Conservation (phyloP, 2,329 filamentous ascomycete genomes). For the Teratosphaeria gauchensis region DNA sequence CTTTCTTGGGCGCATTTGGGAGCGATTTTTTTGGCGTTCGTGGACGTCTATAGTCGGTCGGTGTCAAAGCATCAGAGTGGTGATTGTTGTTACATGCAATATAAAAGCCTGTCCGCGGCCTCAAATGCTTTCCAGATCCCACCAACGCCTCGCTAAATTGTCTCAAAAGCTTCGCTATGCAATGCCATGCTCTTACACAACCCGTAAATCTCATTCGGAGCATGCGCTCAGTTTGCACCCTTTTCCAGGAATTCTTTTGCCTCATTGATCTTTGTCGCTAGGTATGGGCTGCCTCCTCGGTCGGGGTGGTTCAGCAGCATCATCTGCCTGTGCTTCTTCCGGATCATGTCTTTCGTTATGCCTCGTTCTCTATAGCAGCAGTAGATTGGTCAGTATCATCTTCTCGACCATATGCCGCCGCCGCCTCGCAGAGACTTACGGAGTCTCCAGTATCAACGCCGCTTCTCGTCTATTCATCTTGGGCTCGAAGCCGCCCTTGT, state of each 20-base stretch:
- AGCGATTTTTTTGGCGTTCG: neutral
- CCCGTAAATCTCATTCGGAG: neutral
- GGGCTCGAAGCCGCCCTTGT: conserved; percentile 96
- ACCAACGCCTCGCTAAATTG: conserved; percentile 10
- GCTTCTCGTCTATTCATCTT: conserved; percentile 92
- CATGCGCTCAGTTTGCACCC: conserved; percentile 10
- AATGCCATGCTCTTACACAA: neutral
- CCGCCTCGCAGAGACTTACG: conserved; percentile 47
- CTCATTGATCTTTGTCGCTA: conserved; percentile 97
- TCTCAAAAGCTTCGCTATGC: neutral
- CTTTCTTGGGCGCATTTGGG: neutral
- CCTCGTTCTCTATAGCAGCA: conserved; percentile 61
- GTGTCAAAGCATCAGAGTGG: neutral
- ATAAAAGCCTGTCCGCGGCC: neutral
- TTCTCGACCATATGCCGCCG: neutral
- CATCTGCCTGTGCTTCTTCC: conserved; percentile 87
- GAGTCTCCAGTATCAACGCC: conserved; percentile 78
- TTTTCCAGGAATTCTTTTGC: conserved; percentile 96
- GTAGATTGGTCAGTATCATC: conserved; percentile 3
- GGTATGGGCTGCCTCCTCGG: conserved; percentile 88
- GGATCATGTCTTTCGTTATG: conserved; percentile 83
- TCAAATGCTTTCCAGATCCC: neutral
- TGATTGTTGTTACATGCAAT: neutral
- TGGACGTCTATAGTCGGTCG: neutral
- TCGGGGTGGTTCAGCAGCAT: conserved; percentile 99